Base-by-base conservation (phyloP, 1,139 yeast genomes). In the Hemisphaericaspora xylofermentans region DNA sequence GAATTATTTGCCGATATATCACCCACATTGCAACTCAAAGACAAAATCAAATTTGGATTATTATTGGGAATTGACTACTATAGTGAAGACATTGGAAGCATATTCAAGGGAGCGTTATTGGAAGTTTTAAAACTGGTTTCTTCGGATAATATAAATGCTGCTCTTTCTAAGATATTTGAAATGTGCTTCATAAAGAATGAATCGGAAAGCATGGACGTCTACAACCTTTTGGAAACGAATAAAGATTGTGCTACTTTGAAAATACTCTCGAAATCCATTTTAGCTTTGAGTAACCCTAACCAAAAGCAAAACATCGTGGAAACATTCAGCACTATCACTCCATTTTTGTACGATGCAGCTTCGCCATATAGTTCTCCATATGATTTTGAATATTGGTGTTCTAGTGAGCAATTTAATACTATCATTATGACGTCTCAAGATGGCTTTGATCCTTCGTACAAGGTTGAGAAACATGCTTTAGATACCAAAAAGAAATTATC, bases 401-500 rank as follows among this genome's bases (percentile, higher is more conserved):
- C 43, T 1, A 26, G 41, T 3, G 27, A 19, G 5, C 33, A 39
- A 6, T 29, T 37, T 10, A 58, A 57, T 12, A 80, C 81, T 2
- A 48, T 84, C 3, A 60, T 87, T 8, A 51, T 88, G 35, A 77
- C 82, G 16, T 76, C 85, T 0, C 73, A 78, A 4, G 74, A 76
- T 29, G 88, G 88, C 1, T 74, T 68, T 49, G 96, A 89, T 61
- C 82, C 91, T 1, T 74, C 87, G 0, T 71, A 69, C 43, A 75
- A 71, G 46, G 66, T 88, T 4, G 72, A 71, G 32, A 60, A 64
- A 22, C 49, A 79, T 12, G 79, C 86, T 0, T 47, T 49, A 4
- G 47, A 51, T 0, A 33, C 41, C 1, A 47, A 55, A 0, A 46
- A 51, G 10, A 54, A 58, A 6, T 58, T 80, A 32, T 55, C 58